Conservation (phyloP, 805 yeast genomes). For the Candida khao-thaluensis region DNA sequence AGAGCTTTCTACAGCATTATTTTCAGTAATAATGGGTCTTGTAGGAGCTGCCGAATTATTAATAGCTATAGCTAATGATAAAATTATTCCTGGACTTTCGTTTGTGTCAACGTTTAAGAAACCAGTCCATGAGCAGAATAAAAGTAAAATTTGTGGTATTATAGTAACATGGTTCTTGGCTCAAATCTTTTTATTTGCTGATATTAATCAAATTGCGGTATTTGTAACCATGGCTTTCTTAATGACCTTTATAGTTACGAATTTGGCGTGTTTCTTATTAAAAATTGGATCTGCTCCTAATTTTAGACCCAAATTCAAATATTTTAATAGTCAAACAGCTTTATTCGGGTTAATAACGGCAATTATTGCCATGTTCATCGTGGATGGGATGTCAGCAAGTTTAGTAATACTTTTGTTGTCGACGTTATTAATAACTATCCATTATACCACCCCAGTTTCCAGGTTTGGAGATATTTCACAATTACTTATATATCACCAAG, state of each 20-base stretch:
- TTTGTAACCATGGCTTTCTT: conserved; percentile 96
- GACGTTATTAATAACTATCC: conserved; percentile 73
- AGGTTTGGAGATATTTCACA: conserved; percentile 99
- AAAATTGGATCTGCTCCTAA: conserved; percentile 95
- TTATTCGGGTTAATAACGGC: conserved; percentile 69
- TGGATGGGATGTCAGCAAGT: conserved; percentile 87
- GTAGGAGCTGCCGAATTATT: conserved; percentile 92
- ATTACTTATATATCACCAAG: conserved; percentile 92
- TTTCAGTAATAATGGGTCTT: conserved; percentile 92
- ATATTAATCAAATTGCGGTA: conserved; percentile 91
- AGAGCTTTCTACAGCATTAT: conserved; percentile 87
- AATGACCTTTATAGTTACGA: conserved; percentile 93
- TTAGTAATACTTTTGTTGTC: conserved; percentile 65
- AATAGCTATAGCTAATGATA: conserved; percentile 88
- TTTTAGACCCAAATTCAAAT: conserved; percentile 91
- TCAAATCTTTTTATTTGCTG: conserved; percentile 83
- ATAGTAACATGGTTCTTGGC: conserved; percentile 77
- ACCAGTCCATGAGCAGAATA: conserved; percentile 41
- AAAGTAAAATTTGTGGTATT: conserved; percentile 66
- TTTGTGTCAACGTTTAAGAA: conserved; percentile 44
- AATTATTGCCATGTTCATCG: conserved; percentile 85
- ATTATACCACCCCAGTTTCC: conserved; percentile 89
- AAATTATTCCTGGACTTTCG: conserved; percentile 76
- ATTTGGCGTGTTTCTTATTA: conserved; percentile 86
- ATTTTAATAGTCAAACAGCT: conserved; percentile 82